Percentiles rank a stretch among this genome's conserved stretches.
These are phyloP conservation scores for Achlya hypogyna DNA, from an alignment of 352 stramenopile species.

Conservation along the genomic window DNA sequence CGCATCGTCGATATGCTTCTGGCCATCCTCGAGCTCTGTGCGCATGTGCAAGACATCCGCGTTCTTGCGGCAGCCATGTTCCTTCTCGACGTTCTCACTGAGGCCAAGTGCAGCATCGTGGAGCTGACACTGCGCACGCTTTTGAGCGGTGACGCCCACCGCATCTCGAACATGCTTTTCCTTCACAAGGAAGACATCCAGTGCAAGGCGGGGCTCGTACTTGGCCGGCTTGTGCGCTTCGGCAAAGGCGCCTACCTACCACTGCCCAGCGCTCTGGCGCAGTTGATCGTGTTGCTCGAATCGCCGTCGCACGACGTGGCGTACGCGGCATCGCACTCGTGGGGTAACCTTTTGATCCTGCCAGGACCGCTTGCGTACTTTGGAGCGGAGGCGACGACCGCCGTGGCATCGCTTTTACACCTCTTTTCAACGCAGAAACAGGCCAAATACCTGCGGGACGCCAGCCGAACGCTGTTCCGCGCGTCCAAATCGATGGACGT, in stretches of 20 bases:
- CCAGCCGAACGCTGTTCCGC: constrained; percentile 5
- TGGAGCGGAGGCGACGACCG: neutral
- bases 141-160: neutral
- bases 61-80: neutral
- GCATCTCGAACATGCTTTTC: constrained; percentile 11
- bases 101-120: neutral
- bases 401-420: neutral
- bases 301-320: constrained; percentile 10
- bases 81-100: constrained; percentile 3
- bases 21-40: neutral
- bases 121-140: neutral
- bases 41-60: neutral
- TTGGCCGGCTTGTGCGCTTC: constrained; percentile 5
- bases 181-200: constrained; percentile 4
- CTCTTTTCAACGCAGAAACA: neutral
- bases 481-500: constrained; percentile 1
- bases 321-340: constrained; percentile 12
- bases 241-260: neutral
- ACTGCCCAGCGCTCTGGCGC: neutral
- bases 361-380: neutral
- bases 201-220: neutral
- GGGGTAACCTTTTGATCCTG: constrained; percentile 6
- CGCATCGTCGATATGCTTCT: neutral
- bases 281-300: constrained; percentile 6
- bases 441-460: constrained; percentile 12